phyloP scores from a whole-genome alignment of 495 filamentous ascomycete species.

The Penicillium arizonense region DNA sequence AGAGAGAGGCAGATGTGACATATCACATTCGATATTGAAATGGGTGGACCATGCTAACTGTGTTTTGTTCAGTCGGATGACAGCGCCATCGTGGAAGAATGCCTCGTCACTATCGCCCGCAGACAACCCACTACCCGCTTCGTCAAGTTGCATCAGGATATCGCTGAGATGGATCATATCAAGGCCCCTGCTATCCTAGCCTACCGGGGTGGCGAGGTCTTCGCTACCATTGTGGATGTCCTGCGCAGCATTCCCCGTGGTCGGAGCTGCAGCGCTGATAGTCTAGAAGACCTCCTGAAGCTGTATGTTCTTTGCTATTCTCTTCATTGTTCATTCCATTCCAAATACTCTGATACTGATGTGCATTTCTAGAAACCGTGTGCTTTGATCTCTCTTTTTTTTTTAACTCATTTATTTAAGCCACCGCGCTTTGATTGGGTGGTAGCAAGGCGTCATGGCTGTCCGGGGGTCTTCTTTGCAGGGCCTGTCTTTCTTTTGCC shows the following conservation, averaged over 20 bases:
- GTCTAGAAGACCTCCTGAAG: slow-evolving; percentile 60
- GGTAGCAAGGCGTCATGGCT: slow-evolving; percentile 14
- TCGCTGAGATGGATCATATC: slow-evolving; percentile 92
- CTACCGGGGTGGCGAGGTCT: slow-evolving; percentile 85
- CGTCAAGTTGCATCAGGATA: slow-evolving; percentile 85
- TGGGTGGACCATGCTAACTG: slow-evolving; percentile 13
- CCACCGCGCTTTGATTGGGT: background rate
- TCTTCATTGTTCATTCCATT: background rate
- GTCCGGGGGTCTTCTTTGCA: background rate
- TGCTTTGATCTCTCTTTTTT: slow-evolving; percentile 22
- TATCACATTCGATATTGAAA: too few relatives aligned
- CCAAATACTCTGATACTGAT: slow-evolving; percentile 3
- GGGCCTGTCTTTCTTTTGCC: slow-evolving; percentile 3
- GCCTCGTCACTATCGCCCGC: slow-evolving; percentile 67
- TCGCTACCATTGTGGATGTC: slow-evolving; percentile 84
- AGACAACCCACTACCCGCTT: slow-evolving; percentile 73
- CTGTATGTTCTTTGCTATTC: slow-evolving; percentile 39
- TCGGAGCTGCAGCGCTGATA: slow-evolving; percentile 55
- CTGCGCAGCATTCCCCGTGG: slow-evolving; percentile 79
- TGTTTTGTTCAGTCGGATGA: slow-evolving; percentile 61
- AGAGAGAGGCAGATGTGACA: background rate
- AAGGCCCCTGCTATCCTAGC: slow-evolving; percentile 85
- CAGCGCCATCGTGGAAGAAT: slow-evolving; percentile 73
- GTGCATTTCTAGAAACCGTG: slow-evolving; percentile 22
- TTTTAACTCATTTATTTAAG: slow-evolving; percentile 4